A percentile compares a stretch with the other conserved stretches of the same genome.
Evolutionary conservation across 306 rosid species (phyloP).

Genomic region (Vigna reflexopilosa): DNA sequence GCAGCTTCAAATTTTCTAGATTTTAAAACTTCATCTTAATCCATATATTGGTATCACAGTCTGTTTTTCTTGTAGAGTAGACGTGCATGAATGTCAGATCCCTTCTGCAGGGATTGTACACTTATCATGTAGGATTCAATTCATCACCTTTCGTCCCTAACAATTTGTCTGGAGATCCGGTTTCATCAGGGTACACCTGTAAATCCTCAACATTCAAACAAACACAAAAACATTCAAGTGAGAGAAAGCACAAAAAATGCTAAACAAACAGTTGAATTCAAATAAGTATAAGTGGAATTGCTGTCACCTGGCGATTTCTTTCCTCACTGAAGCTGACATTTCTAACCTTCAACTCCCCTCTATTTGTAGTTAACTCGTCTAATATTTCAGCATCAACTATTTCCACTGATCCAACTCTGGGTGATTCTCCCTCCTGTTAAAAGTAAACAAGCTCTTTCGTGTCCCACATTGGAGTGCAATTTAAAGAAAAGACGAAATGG

Average conservation of each 20-base stretch:
- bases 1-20: background rate
- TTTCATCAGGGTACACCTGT: slow-evolving; percentile 55
- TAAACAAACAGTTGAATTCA: background rate
- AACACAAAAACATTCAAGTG: background rate
- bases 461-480: background rate
- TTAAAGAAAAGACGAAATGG: background rate
- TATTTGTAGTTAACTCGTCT: slow-evolving; percentile 74
- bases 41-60: background rate
- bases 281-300: slow-evolving; percentile 13
- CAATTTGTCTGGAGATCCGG: slow-evolving; percentile 26
- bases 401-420: slow-evolving; percentile 47
- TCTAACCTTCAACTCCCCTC: slow-evolving; percentile 88
- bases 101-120: background rate
- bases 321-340: slow-evolving; percentile 69
- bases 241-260: background rate
- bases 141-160: background rate
- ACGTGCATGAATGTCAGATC: background rate
- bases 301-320: slow-evolving; percentile 57
- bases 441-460: background rate
- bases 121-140: background rate
- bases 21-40: slow-evolving; percentile 25
- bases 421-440: slow-evolving; percentile 58
- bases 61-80: slow-evolving; percentile 11
- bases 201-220: slow-evolving; percentile 18
- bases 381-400: slow-evolving; percentile 74